Conservation (phyloP, 441 rosid genomes). For the Melastoma candidum region DNA sequence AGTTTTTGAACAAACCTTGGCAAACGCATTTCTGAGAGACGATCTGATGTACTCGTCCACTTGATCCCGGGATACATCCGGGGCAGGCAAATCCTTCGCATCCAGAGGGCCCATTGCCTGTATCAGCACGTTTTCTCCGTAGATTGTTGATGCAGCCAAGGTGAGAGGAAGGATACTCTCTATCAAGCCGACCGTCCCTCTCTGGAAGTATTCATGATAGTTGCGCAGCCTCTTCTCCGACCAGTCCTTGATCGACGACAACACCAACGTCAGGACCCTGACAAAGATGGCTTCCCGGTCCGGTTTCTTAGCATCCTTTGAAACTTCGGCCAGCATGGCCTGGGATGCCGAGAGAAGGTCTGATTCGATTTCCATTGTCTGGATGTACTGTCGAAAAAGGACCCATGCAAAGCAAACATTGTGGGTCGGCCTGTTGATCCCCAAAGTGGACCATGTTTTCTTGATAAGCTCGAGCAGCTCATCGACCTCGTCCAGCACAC, state of each 20-base stretch:
- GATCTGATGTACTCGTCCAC: conserved; percentile 66
- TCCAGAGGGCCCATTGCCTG: conserved; percentile 30
- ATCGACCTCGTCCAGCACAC: conserved; percentile 87
- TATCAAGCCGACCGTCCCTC: conserved; percentile 44
- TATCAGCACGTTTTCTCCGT: conserved; percentile 61
- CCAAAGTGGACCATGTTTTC: conserved; percentile 86
- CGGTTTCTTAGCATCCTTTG: conserved; percentile 55
- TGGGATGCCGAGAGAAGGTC: conserved; percentile 70
- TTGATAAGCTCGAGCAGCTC: conserved; percentile 83
- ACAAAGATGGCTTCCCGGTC: conserved; percentile 60
- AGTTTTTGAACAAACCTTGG: conserved; percentile 29
- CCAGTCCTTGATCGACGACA: conserved; percentile 78
- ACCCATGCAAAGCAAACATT: conserved; percentile 83
- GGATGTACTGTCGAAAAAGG: conserved; percentile 69
- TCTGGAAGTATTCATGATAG: conserved; percentile 70
- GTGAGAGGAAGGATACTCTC: conserved; percentile 72
- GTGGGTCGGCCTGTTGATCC: conserved; percentile 61
- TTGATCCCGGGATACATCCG: conserved; percentile 49
- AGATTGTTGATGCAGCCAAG: conserved; percentile 54
- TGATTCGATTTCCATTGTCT: conserved; percentile 56
- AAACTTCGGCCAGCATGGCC: conserved; percentile 70
- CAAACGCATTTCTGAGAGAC: conserved; percentile 59
- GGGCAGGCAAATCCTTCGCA: conserved; percentile 30
- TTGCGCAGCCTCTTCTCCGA: conserved; percentile 64
- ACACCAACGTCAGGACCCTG: conserved; percentile 43